Base-by-base conservation (phyloP, 192 early-diverging fungal genomes). In the Gamsiella multidivaricata region DNA sequence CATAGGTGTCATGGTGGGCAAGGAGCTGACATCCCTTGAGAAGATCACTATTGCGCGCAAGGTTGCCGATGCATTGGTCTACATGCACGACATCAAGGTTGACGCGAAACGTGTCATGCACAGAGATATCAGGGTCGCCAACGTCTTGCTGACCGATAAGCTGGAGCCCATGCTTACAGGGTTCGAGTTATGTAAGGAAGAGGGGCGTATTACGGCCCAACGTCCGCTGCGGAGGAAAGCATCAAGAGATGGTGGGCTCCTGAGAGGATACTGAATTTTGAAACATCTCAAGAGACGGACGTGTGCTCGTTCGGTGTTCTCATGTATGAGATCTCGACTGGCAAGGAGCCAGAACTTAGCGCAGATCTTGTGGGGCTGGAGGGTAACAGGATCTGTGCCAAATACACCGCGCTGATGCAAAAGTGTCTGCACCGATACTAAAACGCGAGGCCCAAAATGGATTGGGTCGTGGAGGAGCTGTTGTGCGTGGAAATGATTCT, bases 271-370 rank as follows among this genome's bases (percentile, higher is more conserved):
- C 7, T 4, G 15, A 28, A n/a, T 12, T 58, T 23, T 58, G 59
- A 45, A 61, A 61, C 59, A 1, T 61, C 45, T 5, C 42, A 29
- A 3, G 31, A 61, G 22, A 49, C 59, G 20, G 59, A 61, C 25
- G 59, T 61, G 18, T 61, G 34, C 45, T 28, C 59, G 26, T 61
- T 61, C 49, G 59, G 59, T 8, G 36, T 61, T 33, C 59, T 61
- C 59, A 61, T 61, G 59, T 61, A 61, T 20, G 59, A 61, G 46
- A 61, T 61, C 25, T 61, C 59, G 8, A 61, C 59, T 25, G 45
- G 59, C 15, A 36, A 20, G 34, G 45, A 46, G 22, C 59, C 59
- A 3, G 46, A 46, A 45, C 29, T 14, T 15, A 45, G 59, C 15
- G 59, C 18, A 0, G 56, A 58, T 58, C 41, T 58, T 58, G 56